phyloP scores from a whole-genome alignment of 129 eudicot genomes.

The Sambucus nigra region DNA sequence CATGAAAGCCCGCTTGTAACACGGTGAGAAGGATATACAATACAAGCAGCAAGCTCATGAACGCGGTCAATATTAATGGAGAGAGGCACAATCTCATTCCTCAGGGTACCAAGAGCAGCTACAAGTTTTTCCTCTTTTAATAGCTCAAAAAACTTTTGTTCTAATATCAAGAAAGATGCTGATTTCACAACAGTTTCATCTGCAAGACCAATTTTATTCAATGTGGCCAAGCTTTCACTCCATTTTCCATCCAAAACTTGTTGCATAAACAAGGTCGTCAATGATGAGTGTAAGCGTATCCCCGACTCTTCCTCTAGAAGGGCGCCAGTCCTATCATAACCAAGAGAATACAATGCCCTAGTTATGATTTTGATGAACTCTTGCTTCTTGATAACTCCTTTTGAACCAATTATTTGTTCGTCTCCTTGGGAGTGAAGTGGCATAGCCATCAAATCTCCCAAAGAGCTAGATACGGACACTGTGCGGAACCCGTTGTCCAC shows the following conservation, averaged over 20 bases:
- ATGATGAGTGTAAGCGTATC: conserved; percentile 16
- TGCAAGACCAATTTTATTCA: conserved; percentile 20
- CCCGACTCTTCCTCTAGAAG: conserved; percentile 30
- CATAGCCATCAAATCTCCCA: conserved; percentile 21
- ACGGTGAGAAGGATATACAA: conserved; percentile 13
- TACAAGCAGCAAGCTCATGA: conserved; percentile 23
- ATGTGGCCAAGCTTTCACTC: conserved; percentile 22
- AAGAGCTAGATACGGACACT: conserved; percentile 13
- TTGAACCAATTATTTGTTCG: conserved; percentile 19
- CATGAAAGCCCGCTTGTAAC: conserved; percentile 1
- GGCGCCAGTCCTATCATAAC: conserved; percentile 22
- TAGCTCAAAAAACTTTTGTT: conserved; percentile 24
- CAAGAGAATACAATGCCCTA: conserved; percentile 26
- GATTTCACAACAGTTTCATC: conserved; percentile 16
- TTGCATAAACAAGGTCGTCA: conserved; percentile 17
- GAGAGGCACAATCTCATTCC: conserved; percentile 28
- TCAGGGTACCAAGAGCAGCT: conserved; percentile 23
- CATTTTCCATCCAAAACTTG: conserved; percentile 23
- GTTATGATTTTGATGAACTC: conserved; percentile 24
- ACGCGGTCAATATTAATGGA: conserved; percentile 15
- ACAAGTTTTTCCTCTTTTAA: conserved; percentile 13
- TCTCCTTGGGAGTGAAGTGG: conserved; percentile 18
- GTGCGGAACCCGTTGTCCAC: conserved; percentile 3
- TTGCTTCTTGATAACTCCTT: conserved; percentile 24
- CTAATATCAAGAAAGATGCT: conserved; percentile 25